A percentile compares a stretch with the other conserved stretches of the same genome.
Evolutionary conservation across 225 moss, liverwort and hornwort species (phyloP).

Genomic region (Pseudoscleropodium purum): DNA sequence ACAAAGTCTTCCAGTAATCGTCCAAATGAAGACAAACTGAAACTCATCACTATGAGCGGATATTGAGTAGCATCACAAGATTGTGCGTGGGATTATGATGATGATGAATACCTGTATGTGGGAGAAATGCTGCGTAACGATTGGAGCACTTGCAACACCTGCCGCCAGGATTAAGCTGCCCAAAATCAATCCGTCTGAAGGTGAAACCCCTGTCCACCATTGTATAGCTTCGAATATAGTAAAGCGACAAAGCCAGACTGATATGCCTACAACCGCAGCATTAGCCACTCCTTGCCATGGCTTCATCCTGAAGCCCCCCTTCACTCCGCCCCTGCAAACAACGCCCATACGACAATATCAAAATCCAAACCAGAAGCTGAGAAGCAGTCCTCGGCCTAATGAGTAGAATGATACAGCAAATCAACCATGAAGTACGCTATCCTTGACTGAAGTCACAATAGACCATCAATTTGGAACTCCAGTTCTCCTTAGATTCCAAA

Average conservation of each 20-base stretch:
- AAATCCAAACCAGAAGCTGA: background rate
- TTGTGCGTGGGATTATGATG: background rate
- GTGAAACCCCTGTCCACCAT: conserved; percentile 83
- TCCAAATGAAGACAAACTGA: background rate
- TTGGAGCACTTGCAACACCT: conserved; percentile 78
- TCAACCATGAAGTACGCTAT: background rate
- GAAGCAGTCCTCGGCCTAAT: background rate
- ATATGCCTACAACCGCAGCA: conserved; percentile 58
- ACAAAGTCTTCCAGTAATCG: background rate
- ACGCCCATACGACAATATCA: background rate
- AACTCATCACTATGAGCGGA: background rate
- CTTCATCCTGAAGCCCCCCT: conserved; percentile 88
- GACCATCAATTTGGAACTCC: background rate
- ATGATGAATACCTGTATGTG: conserved; percentile 71
- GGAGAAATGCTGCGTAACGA: conserved; percentile 85
- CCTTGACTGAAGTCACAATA: background rate
- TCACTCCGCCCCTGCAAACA: conserved; percentile 67
- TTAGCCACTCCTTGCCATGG: conserved; percentile 88
- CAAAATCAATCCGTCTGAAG: conserved; percentile 81
- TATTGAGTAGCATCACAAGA: background rate
- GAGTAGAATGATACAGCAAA: background rate
- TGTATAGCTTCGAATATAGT: conserved; percentile 85
- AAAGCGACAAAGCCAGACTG: conserved; percentile 94
- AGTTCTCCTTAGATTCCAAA: background rate
- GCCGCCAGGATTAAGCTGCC: conserved; percentile 68